phyloP scores from a whole-genome alignment of 2,329 filamentous ascomycete genomes.

The Metarhizium guizhouense region DNA sequence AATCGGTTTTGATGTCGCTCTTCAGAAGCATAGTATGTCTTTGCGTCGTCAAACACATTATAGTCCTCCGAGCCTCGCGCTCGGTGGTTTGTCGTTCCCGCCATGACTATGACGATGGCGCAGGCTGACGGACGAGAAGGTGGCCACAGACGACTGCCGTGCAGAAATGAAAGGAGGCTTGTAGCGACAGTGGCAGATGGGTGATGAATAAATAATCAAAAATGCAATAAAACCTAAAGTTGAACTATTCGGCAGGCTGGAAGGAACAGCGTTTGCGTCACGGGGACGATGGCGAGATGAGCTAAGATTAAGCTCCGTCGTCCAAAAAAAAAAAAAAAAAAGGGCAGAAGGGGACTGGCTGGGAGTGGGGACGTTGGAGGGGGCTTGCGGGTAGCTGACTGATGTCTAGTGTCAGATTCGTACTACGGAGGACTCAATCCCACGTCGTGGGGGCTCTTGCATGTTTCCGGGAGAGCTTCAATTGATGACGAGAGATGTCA shows the following conservation, averaged over 20 bases:
- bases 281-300: conserved; percentile 1
- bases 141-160: neutral
- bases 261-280: neutral
- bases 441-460: too few species aligned
- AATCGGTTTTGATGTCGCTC: conserved; percentile 41
- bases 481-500: neutral
- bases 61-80: conserved; percentile 35
- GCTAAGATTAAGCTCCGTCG: neutral
- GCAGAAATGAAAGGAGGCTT: too few species aligned
- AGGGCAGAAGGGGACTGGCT: neutral
- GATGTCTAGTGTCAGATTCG: neutral
- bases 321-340: neutral
- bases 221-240: neutral
- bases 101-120: conserved; percentile 13
- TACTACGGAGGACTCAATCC: neutral
- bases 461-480: neutral
- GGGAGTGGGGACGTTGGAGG: neutral
- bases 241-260: neutral
- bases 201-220: neutral
- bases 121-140: neutral
- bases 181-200: neutral
- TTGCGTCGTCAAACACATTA: conserved; percentile 46
- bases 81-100: conserved; percentile 18
- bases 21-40: conserved; percentile 50
- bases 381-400: neutral